Conservation (phyloP, 2,329 filamentous ascomycete species). For the Teratosphaeria pseudoeucalypti region DNA sequence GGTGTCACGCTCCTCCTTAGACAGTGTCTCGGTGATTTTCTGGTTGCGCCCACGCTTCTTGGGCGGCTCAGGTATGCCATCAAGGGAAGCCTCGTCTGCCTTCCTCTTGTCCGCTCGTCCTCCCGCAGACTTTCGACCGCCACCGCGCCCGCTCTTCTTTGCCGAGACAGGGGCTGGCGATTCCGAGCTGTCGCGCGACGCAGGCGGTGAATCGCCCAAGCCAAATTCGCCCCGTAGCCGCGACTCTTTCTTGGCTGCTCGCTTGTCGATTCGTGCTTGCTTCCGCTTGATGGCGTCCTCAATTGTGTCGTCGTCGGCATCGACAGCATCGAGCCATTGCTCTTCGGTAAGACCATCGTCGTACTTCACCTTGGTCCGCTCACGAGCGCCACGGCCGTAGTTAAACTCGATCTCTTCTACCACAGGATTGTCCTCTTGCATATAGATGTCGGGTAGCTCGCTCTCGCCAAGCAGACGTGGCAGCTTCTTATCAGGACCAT, state of each 20-base stretch:
- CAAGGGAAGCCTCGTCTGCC: conserved; percentile 55
- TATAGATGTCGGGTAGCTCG: conserved; percentile 88
- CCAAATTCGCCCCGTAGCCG: conserved; percentile 36
- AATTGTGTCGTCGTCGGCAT: conserved; percentile 88
- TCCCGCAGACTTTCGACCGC: conserved; percentile 33
- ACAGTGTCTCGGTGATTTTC: conserved; percentile 57
- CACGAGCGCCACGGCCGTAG: conserved; percentile 80
- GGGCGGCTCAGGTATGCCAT: conserved; percentile 61
- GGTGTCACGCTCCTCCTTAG: conserved; percentile 58
- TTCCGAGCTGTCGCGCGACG: conserved; percentile 76
- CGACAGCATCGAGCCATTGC: conserved; percentile 96
- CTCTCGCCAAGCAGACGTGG: conserved; percentile 77
- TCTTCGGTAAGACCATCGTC: conserved; percentile 97
- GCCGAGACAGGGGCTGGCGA: conserved; percentile 51
- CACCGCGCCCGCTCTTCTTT: conserved; percentile 76
- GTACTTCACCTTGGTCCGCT: conserved; percentile 88
- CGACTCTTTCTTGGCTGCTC: conserved; percentile 65
- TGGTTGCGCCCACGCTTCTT: conserved; percentile 65
- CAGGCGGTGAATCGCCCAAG: conserved; percentile 60
- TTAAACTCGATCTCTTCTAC: conserved; percentile 69
- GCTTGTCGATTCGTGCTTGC: conserved; percentile 70
- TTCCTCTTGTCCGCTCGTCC: conserved; percentile 66
- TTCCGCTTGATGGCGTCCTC: conserved; percentile 89
- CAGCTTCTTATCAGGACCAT: conserved; percentile 60
- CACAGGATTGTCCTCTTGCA: conserved; percentile 73